Percentiles rank a stretch among this genome's conserved stretches.
phyloP scores from a whole-genome alignment of 2,329 filamentous ascomycete species.

The Aspergillus cejpii region DNA sequence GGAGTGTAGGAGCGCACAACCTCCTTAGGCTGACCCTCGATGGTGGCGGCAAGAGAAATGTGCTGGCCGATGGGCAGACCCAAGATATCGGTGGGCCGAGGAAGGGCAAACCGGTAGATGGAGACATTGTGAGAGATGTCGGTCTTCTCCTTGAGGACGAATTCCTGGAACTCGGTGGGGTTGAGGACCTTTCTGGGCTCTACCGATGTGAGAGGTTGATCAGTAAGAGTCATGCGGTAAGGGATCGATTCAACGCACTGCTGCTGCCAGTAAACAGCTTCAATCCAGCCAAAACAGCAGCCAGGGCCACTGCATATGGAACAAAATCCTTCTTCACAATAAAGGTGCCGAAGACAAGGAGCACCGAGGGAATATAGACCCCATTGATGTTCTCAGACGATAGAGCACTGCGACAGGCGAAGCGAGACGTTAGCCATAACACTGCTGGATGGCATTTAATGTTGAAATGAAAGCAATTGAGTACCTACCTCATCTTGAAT shows the following conservation, averaged over 20 bases:
- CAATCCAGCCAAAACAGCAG: slow-evolving; percentile 59
- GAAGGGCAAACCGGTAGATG: slow-evolving; percentile 93
- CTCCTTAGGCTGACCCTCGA: slow-evolving; percentile 71
- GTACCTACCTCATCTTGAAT: slow-evolving; percentile 27
- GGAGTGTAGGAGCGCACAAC: slow-evolving; percentile 89
- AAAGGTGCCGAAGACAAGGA: slow-evolving; percentile 67
- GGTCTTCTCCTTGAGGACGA: slow-evolving; percentile 89
- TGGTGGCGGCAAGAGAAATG: slow-evolving; percentile 84
- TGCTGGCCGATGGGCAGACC: slow-evolving; percentile 98
- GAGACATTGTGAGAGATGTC: slow-evolving; percentile 96
- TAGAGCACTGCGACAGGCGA: slow-evolving; percentile 21
- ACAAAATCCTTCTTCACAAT: slow-evolving; percentile 75
- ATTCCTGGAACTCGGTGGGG: slow-evolving; percentile 81
- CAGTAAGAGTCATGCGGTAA: slow-evolving; percentile 5
- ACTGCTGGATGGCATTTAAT: not conserved
- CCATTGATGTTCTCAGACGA: slow-evolving; percentile 61
- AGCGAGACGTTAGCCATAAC: slow-evolving; percentile 8
- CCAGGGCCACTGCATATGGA: slow-evolving; percentile 61
- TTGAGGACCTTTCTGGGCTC: slow-evolving; percentile 77
- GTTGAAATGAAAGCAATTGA: not conserved
- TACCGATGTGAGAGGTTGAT: slow-evolving; percentile 32
- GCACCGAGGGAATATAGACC: slow-evolving; percentile 73
- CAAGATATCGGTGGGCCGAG: slow-evolving; percentile 69
- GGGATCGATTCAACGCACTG: slow-evolving; percentile 50
- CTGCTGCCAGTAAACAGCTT: slow-evolving; percentile 64